A percentile compares a stretch with the other conserved stretches of the same genome.
Conservation (phyloP, 2,329 filamentous ascomycete species). For the Exophiala mesophila region DNA sequence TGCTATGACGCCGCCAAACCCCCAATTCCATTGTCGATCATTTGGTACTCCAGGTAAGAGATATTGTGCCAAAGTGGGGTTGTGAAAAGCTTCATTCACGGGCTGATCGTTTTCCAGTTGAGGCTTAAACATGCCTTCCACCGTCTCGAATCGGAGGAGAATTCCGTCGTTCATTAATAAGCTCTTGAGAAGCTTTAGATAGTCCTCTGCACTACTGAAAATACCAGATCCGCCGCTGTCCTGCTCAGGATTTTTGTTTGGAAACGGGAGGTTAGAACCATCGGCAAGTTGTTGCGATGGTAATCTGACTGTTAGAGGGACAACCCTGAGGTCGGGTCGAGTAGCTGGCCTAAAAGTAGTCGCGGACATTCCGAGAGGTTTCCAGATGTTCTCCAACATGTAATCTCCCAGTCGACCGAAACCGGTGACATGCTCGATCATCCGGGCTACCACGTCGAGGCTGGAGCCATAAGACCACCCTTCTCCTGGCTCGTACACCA, state of each 20-base stretch:
- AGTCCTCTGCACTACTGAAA: conserved; percentile 32
- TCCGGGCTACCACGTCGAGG: conserved; percentile 49
- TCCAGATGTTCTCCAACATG: conserved; percentile 44
- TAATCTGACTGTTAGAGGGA: conserved; percentile 37
- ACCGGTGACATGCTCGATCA: conserved; percentile 45
- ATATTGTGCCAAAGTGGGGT: too few species aligned
- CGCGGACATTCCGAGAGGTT: conserved; percentile 40
- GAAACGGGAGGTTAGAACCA: conserved; percentile 34
- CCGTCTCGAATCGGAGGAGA: conserved; percentile 28
- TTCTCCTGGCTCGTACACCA: conserved; percentile 42
- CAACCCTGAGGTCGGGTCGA: too few species aligned
- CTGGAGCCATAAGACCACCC: conserved; percentile 49
- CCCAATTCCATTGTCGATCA: conserved; percentile 22
- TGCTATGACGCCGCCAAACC: conserved; percentile 15
- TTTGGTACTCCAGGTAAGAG: too few species aligned
- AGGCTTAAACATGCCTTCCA: conserved; percentile 21
- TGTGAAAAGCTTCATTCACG: too few species aligned
- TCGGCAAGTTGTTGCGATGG: conserved; percentile 36
- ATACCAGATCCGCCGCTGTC: conserved; percentile 46
- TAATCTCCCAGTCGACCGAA: conserved; percentile 38
- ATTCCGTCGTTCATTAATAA: conserved; percentile 31
- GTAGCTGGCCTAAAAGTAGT: too few species aligned
- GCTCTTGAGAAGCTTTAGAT: conserved; percentile 31
- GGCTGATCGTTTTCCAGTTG: too few species aligned
- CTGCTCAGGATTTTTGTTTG: conserved; percentile 35